A percentile compares a stretch with the other conserved stretches of the same genome.
Conservation (phyloP, 129 eudicot genomes). For the Chrysanthemum makinoi region DNA sequence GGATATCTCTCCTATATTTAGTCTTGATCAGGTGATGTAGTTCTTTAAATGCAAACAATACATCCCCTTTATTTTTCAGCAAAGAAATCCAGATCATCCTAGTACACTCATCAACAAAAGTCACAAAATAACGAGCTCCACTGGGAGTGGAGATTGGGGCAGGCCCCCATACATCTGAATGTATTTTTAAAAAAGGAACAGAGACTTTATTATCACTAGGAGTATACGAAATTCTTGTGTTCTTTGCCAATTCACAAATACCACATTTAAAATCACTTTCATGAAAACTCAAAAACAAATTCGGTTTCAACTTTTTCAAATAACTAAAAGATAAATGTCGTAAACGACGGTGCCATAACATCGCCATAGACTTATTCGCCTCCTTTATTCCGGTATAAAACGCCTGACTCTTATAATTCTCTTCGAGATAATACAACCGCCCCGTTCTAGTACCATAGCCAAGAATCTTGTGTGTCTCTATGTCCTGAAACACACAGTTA, state of each 20-base stretch:
- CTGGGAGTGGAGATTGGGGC: constrained; percentile 12
- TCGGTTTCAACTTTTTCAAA: background rate
- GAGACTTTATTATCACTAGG: constrained; percentile 17
- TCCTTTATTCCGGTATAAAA: background rate
- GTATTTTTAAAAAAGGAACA: constrained; percentile 4
- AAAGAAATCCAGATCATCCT: constrained; percentile 32
- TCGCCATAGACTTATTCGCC: background rate
- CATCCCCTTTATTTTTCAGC: constrained; percentile 24
- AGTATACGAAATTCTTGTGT: background rate
- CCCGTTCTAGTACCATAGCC: too few species aligned
- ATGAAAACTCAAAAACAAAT: background rate
- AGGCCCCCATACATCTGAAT: constrained; percentile 32
- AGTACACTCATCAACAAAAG: constrained; percentile 36
- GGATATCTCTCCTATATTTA: constrained; percentile 14
- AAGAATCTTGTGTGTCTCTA: too few species aligned
- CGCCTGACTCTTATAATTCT: too few species aligned
- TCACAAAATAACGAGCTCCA: constrained; percentile 34
- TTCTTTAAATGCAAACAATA: constrained; percentile 12
- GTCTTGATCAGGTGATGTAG: constrained; percentile 20
- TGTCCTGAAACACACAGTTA: too few species aligned
- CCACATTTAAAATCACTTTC: background rate
- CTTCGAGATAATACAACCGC: too few species aligned
- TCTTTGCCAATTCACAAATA: constrained; percentile 19
- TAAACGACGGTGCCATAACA: background rate
- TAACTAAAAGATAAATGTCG: background rate